Evolutionary conservation across 2,329 filamentous ascomycete genomes (phyloP).

Genomic region (Nemania bipapillata): DNA sequence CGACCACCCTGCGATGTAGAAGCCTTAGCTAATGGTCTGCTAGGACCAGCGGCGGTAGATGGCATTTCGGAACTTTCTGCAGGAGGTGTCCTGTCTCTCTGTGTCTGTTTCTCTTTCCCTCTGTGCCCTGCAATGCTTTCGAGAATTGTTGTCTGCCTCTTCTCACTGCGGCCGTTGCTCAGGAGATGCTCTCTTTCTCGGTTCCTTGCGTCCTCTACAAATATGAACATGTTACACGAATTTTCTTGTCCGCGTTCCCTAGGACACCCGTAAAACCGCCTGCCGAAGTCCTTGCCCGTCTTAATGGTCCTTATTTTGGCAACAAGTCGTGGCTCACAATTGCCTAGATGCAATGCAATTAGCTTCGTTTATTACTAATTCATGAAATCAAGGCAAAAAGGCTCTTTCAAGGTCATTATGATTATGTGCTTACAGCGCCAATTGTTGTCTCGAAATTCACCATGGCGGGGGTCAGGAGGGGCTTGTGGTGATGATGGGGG

Average conservation of each 20-base stretch:
- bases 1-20: constrained; percentile 14
- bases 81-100: constrained; percentile 36
- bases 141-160: constrained; percentile 47
- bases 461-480: constrained; percentile 35
- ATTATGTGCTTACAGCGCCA: constrained; percentile 55
- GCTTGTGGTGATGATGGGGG: constrained; percentile 19
- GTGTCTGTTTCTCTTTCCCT: constrained; percentile 33
- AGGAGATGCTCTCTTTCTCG: constrained; percentile 60
- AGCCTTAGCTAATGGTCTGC: background rate
- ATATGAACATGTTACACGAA: constrained; percentile 68
- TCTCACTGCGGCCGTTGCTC: constrained; percentile 59
- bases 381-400: background rate
- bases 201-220: constrained; percentile 63
- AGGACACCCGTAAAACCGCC: constrained; percentile 66
- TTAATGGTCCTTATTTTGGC: constrained; percentile 62
- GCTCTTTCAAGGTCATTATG: background rate
- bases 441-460: constrained; percentile 50
- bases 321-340: constrained; percentile 63
- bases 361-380: background rate
- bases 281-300: constrained; percentile 64
- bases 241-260: constrained; percentile 54
- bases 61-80: constrained; percentile 31
- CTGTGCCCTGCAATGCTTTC: constrained; percentile 46
- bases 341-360: constrained; percentile 51
- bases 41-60: background rate